Percentiles rank a stretch among this genome's conserved stretches.
phyloP scores from a whole-genome alignment of 225 moss, liverwort and hornwort genomes.

The Polytrichum formosum region DNA sequence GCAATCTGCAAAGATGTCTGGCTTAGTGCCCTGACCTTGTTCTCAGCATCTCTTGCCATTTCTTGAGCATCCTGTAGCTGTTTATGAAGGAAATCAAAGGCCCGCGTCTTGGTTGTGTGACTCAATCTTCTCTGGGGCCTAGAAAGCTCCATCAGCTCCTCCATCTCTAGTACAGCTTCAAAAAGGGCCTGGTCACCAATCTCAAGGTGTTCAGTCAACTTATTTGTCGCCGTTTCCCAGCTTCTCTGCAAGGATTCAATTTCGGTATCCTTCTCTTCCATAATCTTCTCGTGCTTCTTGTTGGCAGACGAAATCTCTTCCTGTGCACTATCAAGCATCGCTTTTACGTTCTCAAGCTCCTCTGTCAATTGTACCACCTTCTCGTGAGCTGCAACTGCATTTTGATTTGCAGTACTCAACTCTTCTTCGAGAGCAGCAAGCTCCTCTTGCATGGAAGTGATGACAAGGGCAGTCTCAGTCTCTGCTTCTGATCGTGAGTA shows the following conservation, averaged over 20 bases:
- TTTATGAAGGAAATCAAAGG: conserved; percentile 30
- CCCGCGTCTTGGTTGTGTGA: conserved; percentile 19
- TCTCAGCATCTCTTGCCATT: conserved; percentile 50
- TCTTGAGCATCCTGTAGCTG: conserved; percentile 36
- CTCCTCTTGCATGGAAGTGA: conserved; percentile 61
- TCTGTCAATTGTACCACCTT: conserved; percentile 27
- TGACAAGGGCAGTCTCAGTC: conserved; percentile 64
- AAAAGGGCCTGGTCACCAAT: conserved; percentile 44
- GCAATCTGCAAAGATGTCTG: conserved; percentile 4
- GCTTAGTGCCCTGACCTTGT: conserved; percentile 32
- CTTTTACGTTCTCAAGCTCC: conserved; percentile 29
- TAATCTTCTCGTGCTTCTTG: conserved; percentile 12
- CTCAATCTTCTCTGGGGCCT: conserved; percentile 17
- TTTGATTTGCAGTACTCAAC: conserved; percentile 22
- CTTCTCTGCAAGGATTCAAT: conserved; percentile 29
- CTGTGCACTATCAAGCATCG: conserved; percentile 14
- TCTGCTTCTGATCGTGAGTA: conserved; percentile 56
- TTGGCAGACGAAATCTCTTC: conserved; percentile 16
- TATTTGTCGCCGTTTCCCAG: conserved; percentile 36
- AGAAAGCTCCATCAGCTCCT: conserved; percentile 34
- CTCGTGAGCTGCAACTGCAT: conserved; percentile 32
- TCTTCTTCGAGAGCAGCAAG: conserved; percentile 46
- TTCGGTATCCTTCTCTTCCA: conserved; percentile 31
- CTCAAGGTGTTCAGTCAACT: conserved; percentile 36
- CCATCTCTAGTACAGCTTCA: conserved; percentile 45